Base-by-base conservation (phyloP, 2,329 filamentous ascomycete species). In the Microdochium paspali region DNA sequence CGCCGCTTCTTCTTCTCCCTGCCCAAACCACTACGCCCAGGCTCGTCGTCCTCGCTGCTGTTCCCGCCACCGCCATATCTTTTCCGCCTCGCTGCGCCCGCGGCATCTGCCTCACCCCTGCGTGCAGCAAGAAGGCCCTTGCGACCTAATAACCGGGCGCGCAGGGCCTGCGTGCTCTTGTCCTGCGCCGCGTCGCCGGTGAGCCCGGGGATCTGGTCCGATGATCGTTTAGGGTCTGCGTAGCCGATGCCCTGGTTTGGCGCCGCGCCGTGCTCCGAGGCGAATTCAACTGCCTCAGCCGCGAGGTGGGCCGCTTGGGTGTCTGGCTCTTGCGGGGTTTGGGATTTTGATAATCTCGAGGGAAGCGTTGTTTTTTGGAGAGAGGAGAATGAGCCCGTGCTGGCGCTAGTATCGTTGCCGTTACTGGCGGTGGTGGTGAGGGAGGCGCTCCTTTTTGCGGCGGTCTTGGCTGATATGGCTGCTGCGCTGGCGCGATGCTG, bases 21-120 rank as follows among this genome's bases (percentile, higher is more conserved):
- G 9, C 60, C 61, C 5, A 63, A 50, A 26, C 54, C 60, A 48
- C 61, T 56, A 44, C 61, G 58, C 24, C 61, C 61, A 4, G 55
- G 47, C 47, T 63, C 61, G 40, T 62, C 59, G 25, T 63, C 60
- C 24, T 55, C 59, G 26, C 55, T 57, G 6, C 54, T 54, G 13
- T 56, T 51, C 31, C 49, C 50, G 18, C 30, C 46, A 25, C 52
- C 48, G 49, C 42, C 47, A 46, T 53, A 46, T 40, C 43, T 30
- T 20, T 31, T 50, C 44, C 24, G 46, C 3, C 26, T 47, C 10
- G 35, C 40, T 2, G 13, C 43, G n/a, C 28, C 32, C 3, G 15
- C 30, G 15, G 49, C 50, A 13, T 54, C 42, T 23, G n/a, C n/a
- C n/a, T n/a, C n/a, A n/a, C n/a, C n/a, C n/a, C n/a, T n/a, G n/a